Base-by-base conservation (phyloP, 1,284 basidiomycete species). In the Cryptococcus jaspeensis region DNA sequence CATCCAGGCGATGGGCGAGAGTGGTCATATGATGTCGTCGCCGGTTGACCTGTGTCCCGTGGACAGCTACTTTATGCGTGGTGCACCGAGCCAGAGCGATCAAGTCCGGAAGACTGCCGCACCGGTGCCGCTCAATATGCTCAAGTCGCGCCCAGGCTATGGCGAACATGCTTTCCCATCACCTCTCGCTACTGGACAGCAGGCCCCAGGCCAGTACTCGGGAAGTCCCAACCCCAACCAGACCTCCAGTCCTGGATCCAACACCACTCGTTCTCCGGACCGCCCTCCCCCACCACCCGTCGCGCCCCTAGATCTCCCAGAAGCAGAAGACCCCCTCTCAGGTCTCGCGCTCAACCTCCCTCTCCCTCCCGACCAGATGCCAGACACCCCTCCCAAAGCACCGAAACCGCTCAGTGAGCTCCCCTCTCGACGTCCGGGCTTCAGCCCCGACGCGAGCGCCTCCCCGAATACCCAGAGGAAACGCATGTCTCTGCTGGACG, bases 361-460 rank as follows among this genome's bases (percentile, higher is more conserved):
- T 25, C 61, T 71, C 5, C 67, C 70, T 8, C 72, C 72, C 1
- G 68, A 71, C 51, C 65, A 70, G 56, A 66, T 74, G 54, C 69
- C 70, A 9, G 68, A 70, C 32, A 60, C 63, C 5, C 67, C 66
- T 0, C 61, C 59, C 4, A 60, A 58, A 43, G 20, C 35, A 1
- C 50, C 43, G 2, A 13, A 36, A 23, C 37, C 20, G 9, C 47
- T 58, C 6, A 32, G 28, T 9, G 28, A 32, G 28, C 28, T 32
- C 28, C 28, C 28, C 28, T 32, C 28, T 9, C 4, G 28, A 32
- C 28, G 9, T 9, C 56, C 42, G 8, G 40, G 8, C n/a, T 16
- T 22, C 45, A 5, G 52, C 40, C 37, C 39, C 48, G 15, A 13
- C 36, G 23, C 32, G 45, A 32, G 23, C 38, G 22, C 50, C 6